These are phyloP conservation scores for Boletus calvinii DNA, from an alignment of 1,284 basidiomycete species.

Conservation along the genomic window DNA sequence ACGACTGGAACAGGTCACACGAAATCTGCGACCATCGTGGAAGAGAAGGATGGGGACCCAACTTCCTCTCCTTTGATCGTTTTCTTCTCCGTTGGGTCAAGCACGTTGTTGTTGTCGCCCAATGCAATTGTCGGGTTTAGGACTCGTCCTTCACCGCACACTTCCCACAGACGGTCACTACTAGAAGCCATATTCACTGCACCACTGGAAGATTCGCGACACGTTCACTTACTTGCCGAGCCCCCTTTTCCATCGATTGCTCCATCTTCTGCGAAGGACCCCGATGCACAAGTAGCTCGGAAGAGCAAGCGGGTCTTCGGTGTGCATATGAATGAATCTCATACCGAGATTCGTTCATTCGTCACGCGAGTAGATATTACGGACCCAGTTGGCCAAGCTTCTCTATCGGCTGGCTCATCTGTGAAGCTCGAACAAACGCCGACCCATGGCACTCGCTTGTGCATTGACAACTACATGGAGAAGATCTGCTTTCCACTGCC, in stretches of 20 bases:
- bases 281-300: neutral
- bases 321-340: constrained; percentile 17
- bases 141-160: constrained; percentile 29
- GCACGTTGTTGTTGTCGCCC: constrained; percentile 29
- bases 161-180: neutral
- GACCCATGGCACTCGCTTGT: constrained; percentile 7
- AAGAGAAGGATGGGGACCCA: constrained; percentile 36
- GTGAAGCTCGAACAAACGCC: constrained; percentile 20
- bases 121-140: constrained; percentile 29
- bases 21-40: constrained; percentile 29
- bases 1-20: constrained; percentile 20
- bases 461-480: constrained; percentile 21
- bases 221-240: constrained; percentile 36
- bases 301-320: constrained; percentile 4
- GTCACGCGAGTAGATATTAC: constrained; percentile 21
- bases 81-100: constrained; percentile 39
- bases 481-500: constrained; percentile 31
- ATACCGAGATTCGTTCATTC: constrained; percentile 22
- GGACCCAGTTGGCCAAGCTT: constrained; percentile 21
- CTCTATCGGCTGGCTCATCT: constrained; percentile 19
- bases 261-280: neutral
- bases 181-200: constrained; percentile 32
- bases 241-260: constrained; percentile 5
- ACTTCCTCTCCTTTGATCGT: constrained; percentile 39
- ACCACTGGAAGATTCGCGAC: constrained; percentile 28